These are phyloP conservation scores for Middelhovenomyces tepae DNA, from an alignment of 805 yeast species.

Conservation along the genomic window DNA sequence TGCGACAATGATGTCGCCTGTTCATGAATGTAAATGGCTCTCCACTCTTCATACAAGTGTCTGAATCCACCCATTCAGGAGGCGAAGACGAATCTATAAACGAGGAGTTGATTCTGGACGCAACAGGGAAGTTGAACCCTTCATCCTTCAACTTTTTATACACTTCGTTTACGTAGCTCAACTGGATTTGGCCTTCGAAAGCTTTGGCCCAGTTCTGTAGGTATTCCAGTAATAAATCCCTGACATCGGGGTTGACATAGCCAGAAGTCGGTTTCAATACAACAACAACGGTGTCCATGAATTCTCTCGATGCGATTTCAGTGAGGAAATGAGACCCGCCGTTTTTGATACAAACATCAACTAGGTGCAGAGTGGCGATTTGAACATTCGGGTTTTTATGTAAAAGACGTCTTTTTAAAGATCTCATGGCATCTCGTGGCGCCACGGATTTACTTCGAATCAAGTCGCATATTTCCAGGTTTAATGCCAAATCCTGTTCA, in stretches of 20 bases:
- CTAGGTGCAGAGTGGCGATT: slow-evolving; percentile 61
- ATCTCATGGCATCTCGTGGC: slow-evolving; percentile 76
- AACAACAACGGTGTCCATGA: slow-evolving; percentile 64
- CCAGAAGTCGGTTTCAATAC: slow-evolving; percentile 28
- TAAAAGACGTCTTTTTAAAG: slow-evolving; percentile 66
- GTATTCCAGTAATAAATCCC: slow-evolving; percentile 48
- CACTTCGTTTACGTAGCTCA: slow-evolving; percentile 53
- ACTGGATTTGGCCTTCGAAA: slow-evolving; percentile 57
- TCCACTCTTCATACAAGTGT: slow-evolving; percentile 91
- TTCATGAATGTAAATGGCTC: slow-evolving; percentile 68
- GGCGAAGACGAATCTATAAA: slow-evolving; percentile 87
- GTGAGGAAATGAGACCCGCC: slow-evolving; percentile 79
- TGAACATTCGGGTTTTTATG: slow-evolving; percentile 74
- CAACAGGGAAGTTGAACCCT: slow-evolving; percentile 56
- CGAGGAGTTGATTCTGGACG: slow-evolving; percentile 32
- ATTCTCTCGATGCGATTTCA: slow-evolving; percentile 77
- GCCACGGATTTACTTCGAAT: slow-evolving; percentile 74
- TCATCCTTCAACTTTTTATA: slow-evolving; percentile 53
- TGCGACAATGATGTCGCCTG: slow-evolving; percentile 92
- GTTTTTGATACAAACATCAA: slow-evolving; percentile 85
- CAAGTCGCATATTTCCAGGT: slow-evolving; percentile 79
- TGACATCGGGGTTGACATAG: slow-evolving; percentile 43
- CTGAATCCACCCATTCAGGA: slow-evolving; percentile 96
- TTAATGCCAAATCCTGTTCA: slow-evolving; percentile 61
- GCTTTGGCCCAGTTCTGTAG: slow-evolving; percentile 73